Conservation (phyloP, 306 rosid genomes). For the Inga oerstediana region DNA sequence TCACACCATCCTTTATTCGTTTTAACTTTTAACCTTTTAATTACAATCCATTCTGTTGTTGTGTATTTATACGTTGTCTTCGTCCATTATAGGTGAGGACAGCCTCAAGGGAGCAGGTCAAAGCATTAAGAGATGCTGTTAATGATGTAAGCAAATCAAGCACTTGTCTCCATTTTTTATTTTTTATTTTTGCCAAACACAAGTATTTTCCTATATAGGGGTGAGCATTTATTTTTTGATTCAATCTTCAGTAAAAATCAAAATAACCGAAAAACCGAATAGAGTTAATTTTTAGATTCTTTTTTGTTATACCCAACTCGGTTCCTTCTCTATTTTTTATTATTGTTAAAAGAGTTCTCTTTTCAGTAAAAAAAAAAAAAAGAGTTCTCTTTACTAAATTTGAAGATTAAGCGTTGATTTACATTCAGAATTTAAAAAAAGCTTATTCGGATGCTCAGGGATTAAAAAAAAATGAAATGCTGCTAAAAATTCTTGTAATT, state of each 20-base stretch:
- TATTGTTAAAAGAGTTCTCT: background rate
- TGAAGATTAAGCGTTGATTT: background rate
- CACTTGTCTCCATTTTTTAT: background rate
- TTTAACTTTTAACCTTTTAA: background rate
- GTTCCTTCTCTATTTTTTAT: no score
- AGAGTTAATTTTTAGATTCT: no score
- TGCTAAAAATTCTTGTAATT: background rate
- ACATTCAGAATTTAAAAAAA: background rate
- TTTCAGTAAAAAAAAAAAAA: no score
- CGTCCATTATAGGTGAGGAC: constrained; percentile 56
- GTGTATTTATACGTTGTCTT: background rate
- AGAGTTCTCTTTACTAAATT: background rate
- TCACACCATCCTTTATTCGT: background rate
- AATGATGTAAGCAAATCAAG: constrained; percentile 60
- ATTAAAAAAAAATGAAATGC: background rate
- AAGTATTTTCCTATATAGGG: no score
- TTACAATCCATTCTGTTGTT: background rate
- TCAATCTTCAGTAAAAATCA: no score
- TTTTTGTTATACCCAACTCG: no score
- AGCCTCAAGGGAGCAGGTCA: constrained; percentile 63
- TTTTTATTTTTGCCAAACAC: no score
- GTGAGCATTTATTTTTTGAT: no score
- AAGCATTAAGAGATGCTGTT: constrained; percentile 53
- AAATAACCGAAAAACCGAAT: no score
- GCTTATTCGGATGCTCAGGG: background rate